Percentiles rank a stretch among this genome's conserved stretches.
Conservation (phyloP, 2,329 filamentous ascomycete species). For the Fusarium solani-melongenae region DNA sequence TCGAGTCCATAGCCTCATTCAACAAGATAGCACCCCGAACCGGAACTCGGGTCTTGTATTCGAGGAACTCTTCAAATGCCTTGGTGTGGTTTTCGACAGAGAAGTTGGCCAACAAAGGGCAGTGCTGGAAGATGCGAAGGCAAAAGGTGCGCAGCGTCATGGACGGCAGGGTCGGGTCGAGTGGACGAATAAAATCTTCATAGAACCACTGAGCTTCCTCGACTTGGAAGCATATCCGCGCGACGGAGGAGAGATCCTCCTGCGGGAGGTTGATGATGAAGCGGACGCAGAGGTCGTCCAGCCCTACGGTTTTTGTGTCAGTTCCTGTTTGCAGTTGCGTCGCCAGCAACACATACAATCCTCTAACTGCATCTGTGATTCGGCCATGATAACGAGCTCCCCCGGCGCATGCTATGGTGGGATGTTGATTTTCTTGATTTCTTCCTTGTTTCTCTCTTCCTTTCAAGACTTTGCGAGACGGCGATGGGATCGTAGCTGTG, state of each 20-base stretch:
- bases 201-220: constrained; percentile 99
- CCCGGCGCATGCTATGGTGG: constrained; percentile 45
- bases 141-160: constrained; percentile 89
- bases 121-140: constrained; percentile 91
- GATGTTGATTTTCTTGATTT: constrained; percentile 6
- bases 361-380: constrained; percentile 85
- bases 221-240: constrained; percentile 97
- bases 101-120: constrained; percentile 86
- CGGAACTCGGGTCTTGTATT: constrained; percentile 94
- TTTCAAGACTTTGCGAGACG: constrained; percentile 48
- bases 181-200: constrained; percentile 96
- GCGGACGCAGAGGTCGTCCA: constrained; percentile 97
- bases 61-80: constrained; percentile 91
- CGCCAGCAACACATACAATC: constrained; percentile 72
- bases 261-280: constrained; percentile 97
- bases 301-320: constrained; percentile 66
- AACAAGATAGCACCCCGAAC: constrained; percentile 94
- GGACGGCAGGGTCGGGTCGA: constrained; percentile 85
- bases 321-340: constrained; percentile 23
- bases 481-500: constrained; percentile 44
- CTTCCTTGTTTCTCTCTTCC: constrained; percentile 14
- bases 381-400: constrained; percentile 71
- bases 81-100: constrained; percentile 80
- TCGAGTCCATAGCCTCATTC: constrained; percentile 93
- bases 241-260: constrained; percentile 88